Evolutionary conservation across 2,329 filamentous ascomycete species (phyloP).

Genomic region (Ophiostoma tasmaniense): DNA sequence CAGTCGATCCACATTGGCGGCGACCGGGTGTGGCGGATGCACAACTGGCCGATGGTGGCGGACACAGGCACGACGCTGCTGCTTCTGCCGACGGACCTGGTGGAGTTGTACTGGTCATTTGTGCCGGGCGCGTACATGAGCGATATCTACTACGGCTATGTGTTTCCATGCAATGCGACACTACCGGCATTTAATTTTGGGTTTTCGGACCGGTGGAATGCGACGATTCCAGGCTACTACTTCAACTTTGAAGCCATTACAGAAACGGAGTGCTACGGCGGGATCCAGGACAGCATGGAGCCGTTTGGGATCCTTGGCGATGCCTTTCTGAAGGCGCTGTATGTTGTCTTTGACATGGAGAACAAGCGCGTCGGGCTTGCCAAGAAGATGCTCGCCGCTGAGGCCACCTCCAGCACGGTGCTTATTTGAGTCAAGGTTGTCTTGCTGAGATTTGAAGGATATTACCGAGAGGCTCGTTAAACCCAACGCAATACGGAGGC

Average conservation of each 20-base stretch:
- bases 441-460: not conserved
- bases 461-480: not conserved
- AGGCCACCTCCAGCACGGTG: not conserved
- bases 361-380: conserved; percentile 40
- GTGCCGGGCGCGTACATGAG: conserved; percentile 46
- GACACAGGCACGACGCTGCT: conserved; percentile 64
- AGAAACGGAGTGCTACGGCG: conserved; percentile 59
- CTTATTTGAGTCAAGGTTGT: not conserved
- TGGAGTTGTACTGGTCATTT: conserved; percentile 49
- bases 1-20: conserved; percentile 30
- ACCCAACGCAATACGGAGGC: not conserved
- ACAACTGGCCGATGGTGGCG: conserved; percentile 45
- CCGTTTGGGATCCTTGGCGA: conserved; percentile 64
- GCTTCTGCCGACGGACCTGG: conserved; percentile 49
- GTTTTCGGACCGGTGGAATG: conserved; percentile 35
- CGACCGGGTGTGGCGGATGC: conserved; percentile 30
- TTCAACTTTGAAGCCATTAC: conserved; percentile 43
- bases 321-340: conserved; percentile 69
- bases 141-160: conserved; percentile 38
- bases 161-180: conserved; percentile 42
- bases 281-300: conserved; percentile 53
- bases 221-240: conserved; percentile 42
- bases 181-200: conserved; percentile 46
- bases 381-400: conserved; percentile 32
- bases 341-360: conserved; percentile 59